Evolutionary conservation across 768 basidiomycete genomes (phyloP).

Genomic region (Podaxis mareebaensis): DNA sequence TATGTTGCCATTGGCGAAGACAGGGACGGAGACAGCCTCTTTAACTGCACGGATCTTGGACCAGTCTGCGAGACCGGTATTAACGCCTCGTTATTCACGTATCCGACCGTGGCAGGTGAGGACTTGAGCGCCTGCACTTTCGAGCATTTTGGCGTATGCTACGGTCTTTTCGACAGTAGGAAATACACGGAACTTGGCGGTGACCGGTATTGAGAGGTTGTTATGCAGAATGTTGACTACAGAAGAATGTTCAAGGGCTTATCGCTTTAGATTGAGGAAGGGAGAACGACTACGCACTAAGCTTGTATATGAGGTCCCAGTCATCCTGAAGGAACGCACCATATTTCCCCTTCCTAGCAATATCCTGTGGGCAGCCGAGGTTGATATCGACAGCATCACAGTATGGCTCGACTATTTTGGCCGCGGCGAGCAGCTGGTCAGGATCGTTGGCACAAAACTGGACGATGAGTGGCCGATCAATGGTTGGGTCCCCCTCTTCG

Average conservation of each 20-base stretch:
- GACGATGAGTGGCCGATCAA: slow-evolving; percentile 84
- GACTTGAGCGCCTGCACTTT: slow-evolving; percentile 92
- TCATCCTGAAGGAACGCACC: slow-evolving; percentile 94
- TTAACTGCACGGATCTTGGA: slow-evolving; percentile 89
- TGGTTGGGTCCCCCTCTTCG: slow-evolving; percentile 78
- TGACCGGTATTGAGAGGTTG: slow-evolving; percentile 89
- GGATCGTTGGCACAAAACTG: slow-evolving; percentile 96
- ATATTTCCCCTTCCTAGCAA: slow-evolving; percentile 84
- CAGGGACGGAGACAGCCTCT: slow-evolving; percentile 84
- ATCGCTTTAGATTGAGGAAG: background rate
- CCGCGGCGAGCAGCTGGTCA: slow-evolving; percentile 73
- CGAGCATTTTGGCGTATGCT: slow-evolving; percentile 94
- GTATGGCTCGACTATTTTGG: slow-evolving; percentile 69
- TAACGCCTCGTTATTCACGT: slow-evolving; percentile 89
- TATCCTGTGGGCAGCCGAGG: slow-evolving; percentile 93
- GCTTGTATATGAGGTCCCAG: slow-evolving; percentile 82
- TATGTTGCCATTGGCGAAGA: slow-evolving; percentile 97
- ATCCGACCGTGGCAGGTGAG: slow-evolving; percentile 91
- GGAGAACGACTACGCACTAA: slow-evolving; percentile 52
- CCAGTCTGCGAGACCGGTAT: slow-evolving; percentile 86
- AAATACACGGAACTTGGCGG: slow-evolving; percentile 95
- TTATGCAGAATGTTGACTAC: slow-evolving; percentile 84
- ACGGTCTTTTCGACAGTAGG: slow-evolving; percentile 84
- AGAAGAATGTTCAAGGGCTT: background rate
- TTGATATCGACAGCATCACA: slow-evolving; percentile 97